phyloP scores from a whole-genome alignment of 768 basidiomycete genomes.

The Glaciozyma antarctica region DNA sequence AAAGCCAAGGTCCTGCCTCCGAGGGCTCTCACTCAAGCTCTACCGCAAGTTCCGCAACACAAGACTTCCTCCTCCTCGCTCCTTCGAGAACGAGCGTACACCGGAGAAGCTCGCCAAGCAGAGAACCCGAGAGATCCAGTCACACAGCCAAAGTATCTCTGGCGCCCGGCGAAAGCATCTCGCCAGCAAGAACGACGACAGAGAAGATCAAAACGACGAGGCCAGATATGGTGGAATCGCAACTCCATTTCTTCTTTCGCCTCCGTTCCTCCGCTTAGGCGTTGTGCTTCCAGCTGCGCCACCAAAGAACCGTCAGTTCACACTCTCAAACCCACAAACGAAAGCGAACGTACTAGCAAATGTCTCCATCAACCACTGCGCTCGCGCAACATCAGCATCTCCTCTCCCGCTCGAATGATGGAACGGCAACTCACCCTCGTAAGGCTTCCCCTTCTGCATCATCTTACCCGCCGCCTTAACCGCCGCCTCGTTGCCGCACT shows the following conservation, averaged over 20 bases:
- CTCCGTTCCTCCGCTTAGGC: not conserved
- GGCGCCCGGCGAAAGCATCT: no score
- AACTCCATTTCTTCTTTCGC: not conserved
- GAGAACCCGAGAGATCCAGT: no score
- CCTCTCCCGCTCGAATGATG: no score
- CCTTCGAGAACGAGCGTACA: no score
- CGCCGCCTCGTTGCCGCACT: slow-evolving; percentile 76
- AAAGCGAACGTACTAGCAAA: slow-evolving; percentile 1
- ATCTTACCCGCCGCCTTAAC: slow-evolving; percentile 85
- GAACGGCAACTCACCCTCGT: slow-evolving; percentile 49
- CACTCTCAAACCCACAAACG: not conserved
- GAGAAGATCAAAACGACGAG: not conserved
- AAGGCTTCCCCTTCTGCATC: slow-evolving; percentile 92
- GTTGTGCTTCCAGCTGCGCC: slow-evolving; percentile 8
- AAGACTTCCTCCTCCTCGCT: no score
- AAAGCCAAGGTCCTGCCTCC: no score
- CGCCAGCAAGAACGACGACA: not conserved
- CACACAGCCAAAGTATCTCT: no score
- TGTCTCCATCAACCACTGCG: slow-evolving; percentile 7
- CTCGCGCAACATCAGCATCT: slow-evolving; percentile 32
- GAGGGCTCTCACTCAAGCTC: no score
- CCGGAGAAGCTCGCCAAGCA: no score
- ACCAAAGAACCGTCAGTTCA: not conserved
- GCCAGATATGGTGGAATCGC: not conserved
- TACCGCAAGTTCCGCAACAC: no score